These are phyloP conservation scores for Rhododendron simsii DNA, from an alignment of 148 eudicot genomes.

Conservation along the genomic window DNA sequence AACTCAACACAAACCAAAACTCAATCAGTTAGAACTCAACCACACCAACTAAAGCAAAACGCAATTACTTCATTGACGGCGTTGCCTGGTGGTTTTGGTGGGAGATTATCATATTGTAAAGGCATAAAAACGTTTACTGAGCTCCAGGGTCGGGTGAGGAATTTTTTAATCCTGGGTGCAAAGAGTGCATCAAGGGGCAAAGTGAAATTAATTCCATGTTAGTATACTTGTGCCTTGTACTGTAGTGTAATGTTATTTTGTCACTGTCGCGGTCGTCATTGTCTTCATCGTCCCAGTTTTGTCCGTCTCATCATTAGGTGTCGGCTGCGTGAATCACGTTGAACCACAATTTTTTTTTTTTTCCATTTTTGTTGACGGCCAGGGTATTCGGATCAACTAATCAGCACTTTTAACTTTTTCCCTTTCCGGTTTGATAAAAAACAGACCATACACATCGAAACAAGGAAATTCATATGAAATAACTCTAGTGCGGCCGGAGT, in stretches of 20 bases:
- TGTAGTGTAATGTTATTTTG: neutral
- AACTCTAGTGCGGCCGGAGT: no score
- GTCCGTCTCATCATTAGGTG: neutral
- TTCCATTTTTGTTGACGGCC: no score
- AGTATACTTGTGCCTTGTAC: neutral
- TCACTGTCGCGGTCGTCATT: neutral
- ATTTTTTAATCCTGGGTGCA: neutral
- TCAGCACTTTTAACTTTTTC: no score
- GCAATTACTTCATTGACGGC: no score
- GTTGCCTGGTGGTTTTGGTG: neutral
- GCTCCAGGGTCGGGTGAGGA: neutral
- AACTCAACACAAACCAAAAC: no score
- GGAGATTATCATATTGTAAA: neutral
- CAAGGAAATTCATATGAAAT: no score
- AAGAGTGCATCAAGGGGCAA: neutral
- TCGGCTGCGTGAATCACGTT: neutral
- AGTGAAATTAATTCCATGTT: neutral
- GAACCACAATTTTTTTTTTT: neutral
- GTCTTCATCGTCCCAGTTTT: slow-evolving; percentile 1
- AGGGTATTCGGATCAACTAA: no score
- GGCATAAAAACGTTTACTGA: neutral
- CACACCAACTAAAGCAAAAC: no score
- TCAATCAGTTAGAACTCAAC: no score
- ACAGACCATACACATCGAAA: no score
- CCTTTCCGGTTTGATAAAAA: no score